Base-by-base conservation (phyloP, 805 yeast species). In the Priceomyces medius region DNA sequence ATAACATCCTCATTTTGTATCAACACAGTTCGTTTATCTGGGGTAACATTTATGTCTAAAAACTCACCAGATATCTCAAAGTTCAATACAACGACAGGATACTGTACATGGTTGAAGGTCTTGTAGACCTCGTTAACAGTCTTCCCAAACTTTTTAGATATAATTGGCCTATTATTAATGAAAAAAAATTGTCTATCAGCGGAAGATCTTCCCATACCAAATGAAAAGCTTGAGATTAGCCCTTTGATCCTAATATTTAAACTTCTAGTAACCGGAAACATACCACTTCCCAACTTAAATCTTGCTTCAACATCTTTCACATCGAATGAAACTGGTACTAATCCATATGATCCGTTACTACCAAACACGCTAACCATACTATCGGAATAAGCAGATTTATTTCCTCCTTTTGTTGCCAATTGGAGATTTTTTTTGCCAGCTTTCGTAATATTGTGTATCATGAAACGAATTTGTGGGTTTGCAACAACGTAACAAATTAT, bases 21-120 rank as follows among this genome's bases (percentile, higher is more conserved):
- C 52, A 86, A 56, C 2, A 90, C 71, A 2, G 80, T 77, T 39
- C 91, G 70, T 57, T 93, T 93, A 58, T 93, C 97, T 0, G 99
- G 98, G 0, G 96, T 83, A 1, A 93, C 85, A 60, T 93, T 93
- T 14, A 93, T 73, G 62, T 93, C 99, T n/a, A 83, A 45, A 28
- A 69, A 65, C 19, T 55, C 51, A 0, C 85, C 70, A 31, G 76
- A 72, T 4, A 88, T 56, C 10, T 55, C 53, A 16, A 93, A 49
- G 58, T 93, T 73, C 2, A 88, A 51, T 2, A 88, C 69, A 37
- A 85, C 69, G 8, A 80, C 77, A 0, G 98, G 98, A 39, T 58
- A 74, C 54, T 89, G 97, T 3, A 81, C 68, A 51, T 79, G 74
- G 49, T 89, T 90, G 59, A 76, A 88, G 27, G 72, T 69, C 47